Percentiles rank a stretch among this genome's conserved stretches.
Conservation (phyloP, 805 yeast genomes). For the Saccharomycopsis guyanensis region DNA sequence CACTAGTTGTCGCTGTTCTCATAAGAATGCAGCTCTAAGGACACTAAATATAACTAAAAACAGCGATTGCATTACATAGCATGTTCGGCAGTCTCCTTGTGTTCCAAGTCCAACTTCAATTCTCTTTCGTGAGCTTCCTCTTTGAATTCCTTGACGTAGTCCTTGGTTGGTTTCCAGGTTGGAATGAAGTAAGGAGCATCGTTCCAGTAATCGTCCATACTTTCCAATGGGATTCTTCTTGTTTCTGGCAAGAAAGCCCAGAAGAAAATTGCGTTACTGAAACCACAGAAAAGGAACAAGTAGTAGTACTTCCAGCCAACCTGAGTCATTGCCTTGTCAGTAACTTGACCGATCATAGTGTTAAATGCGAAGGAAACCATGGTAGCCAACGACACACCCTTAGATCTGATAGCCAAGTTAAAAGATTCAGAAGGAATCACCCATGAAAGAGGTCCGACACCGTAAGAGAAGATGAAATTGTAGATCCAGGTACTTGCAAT, state of each 20-base stretch:
- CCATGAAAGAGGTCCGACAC: conserved; percentile 26
- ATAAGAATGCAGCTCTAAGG: too few species aligned
- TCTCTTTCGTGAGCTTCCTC: conserved; percentile 6
- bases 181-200: conserved; percentile 11
- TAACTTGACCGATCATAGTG: conserved; percentile 31
- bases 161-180: conserved; percentile 7
- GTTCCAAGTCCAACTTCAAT: conserved; percentile 2
- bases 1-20: too few species aligned
- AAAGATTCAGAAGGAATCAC: conserved; percentile 11
- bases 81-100: neutral
- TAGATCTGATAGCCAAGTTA: conserved; percentile 8
- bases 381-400: conserved; percentile 9
- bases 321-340: conserved; percentile 25
- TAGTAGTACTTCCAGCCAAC: conserved; percentile 25
- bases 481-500: conserved; percentile 27
- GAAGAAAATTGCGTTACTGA: conserved; percentile 28
- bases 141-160: conserved; percentile 10
- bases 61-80: neutral
- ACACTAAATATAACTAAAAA: too few species aligned
- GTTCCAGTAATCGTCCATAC: conserved; percentile 9
- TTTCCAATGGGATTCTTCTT: conserved; percentile 14
- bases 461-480: conserved; percentile 24
- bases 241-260: conserved; percentile 31
- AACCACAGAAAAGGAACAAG: conserved; percentile 25
- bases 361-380: conserved; percentile 29